A percentile compares a stretch with the other conserved stretches of the same genome.
Evolutionary conservation across 495 filamentous ascomycete species (phyloP).

Genomic region (Neurospora sp.): DNA sequence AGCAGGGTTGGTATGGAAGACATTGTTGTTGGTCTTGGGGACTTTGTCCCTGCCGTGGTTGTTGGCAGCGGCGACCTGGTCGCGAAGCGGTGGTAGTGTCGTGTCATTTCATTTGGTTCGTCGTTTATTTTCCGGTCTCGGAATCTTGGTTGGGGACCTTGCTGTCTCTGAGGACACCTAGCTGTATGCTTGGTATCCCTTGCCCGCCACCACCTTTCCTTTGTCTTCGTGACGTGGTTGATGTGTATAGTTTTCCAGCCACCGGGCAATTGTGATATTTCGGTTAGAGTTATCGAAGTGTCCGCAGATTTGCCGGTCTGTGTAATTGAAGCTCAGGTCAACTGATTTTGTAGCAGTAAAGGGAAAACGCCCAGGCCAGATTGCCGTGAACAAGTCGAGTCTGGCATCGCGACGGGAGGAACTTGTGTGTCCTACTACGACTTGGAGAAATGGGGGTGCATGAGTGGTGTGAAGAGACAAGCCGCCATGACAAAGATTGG

Average conservation of each 20-base stretch:
- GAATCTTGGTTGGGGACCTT: constrained; percentile 9
- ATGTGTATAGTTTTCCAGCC: background rate
- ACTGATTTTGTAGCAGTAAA: background rate
- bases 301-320: background rate
- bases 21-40: background rate
- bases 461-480: background rate
- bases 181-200: background rate
- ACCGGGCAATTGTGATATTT: background rate
- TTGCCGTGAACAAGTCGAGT: background rate
- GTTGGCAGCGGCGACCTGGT: background rate
- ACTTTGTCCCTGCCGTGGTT: background rate
- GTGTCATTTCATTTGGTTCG: background rate
- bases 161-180: background rate
- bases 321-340: background rate
- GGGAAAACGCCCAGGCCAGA: background rate
- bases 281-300: background rate
- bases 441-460: background rate
- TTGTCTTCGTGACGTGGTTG: background rate
- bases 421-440: background rate
- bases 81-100: background rate
- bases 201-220: background rate
- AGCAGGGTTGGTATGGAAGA: background rate
- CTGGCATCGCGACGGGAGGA: background rate
- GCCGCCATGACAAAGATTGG: background rate
- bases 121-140: background rate